A percentile compares a stretch with the other conserved stretches of the same genome.
Conservation (phyloP, 2,329 filamentous ascomycete genomes). For the Fusarium sororula region DNA sequence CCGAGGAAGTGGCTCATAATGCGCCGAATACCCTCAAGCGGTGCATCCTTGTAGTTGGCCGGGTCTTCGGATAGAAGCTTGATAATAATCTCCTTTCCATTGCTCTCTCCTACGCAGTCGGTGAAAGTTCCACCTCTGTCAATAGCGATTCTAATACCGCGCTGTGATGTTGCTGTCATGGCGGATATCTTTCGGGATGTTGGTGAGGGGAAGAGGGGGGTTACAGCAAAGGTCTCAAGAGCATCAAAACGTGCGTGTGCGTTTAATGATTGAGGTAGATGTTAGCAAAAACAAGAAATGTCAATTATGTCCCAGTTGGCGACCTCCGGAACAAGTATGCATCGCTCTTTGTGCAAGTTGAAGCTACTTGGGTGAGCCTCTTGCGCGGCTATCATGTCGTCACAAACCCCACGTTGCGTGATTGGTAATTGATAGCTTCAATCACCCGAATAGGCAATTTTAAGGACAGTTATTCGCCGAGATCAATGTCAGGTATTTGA, state of each 20-base stretch:
- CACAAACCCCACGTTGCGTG: slow-evolving; percentile 30
- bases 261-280: neutral
- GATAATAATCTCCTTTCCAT: slow-evolving; percentile 82
- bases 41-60: slow-evolving; percentile 88
- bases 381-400: slow-evolving; percentile 23
- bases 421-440: slow-evolving; percentile 30
- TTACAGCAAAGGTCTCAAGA: neutral
- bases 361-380: neutral
- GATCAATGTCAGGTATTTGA: neutral
- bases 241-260: neutral
- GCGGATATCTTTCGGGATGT: slow-evolving; percentile 5
- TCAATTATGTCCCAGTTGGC: neutral
- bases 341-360: slow-evolving; percentile 14
- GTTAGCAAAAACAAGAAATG: neutral
- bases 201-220: slow-evolving; percentile 21
- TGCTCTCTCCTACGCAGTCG: slow-evolving; percentile 86
- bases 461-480: neutral
- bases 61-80: slow-evolving; percentile 93
- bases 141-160: slow-evolving; percentile 79
- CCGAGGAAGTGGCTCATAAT: slow-evolving; percentile 81
- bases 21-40: slow-evolving; percentile 88
- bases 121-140: slow-evolving; percentile 90
- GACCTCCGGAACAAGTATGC: neutral
- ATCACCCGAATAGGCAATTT: slow-evolving; percentile 5
- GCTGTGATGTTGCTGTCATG: slow-evolving; percentile 52